phyloP scores from a whole-genome alignment of 2,329 filamentous ascomycete species.

The Cercospora sojina region DNA sequence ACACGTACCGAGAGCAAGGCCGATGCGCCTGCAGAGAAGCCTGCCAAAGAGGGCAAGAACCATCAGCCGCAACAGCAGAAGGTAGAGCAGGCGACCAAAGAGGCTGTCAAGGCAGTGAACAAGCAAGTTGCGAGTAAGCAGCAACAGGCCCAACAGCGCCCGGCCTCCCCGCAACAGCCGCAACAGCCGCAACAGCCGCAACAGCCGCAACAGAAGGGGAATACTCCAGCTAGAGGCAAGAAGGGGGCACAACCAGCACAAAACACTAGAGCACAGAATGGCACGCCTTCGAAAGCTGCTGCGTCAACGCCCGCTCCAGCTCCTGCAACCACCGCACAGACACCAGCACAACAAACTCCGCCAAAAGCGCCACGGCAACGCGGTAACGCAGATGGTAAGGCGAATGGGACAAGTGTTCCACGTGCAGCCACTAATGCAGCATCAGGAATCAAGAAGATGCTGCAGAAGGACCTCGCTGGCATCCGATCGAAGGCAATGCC shows the following conservation, averaged over 20 bases:
- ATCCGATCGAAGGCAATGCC: slow-evolving; percentile 45
- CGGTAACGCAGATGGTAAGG: slow-evolving; percentile 21
- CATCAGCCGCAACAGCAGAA: slow-evolving; percentile 36
- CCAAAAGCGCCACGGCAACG: slow-evolving; percentile 32
- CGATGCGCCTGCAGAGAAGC: slow-evolving; percentile 39
- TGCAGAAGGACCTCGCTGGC: slow-evolving; percentile 60
- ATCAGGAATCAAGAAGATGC: slow-evolving; percentile 50
- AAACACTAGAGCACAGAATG: slow-evolving; percentile 33
- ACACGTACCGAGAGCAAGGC: slow-evolving; percentile 38
- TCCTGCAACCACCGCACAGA: slow-evolving; percentile 41
- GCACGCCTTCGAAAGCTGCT: slow-evolving; percentile 39
- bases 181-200: slow-evolving; percentile 25
- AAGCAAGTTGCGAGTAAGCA: slow-evolving; percentile 41
- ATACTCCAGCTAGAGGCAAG: slow-evolving; percentile 33
- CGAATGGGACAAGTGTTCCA: neutral
- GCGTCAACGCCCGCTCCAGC: slow-evolving; percentile 44
- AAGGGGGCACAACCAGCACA: slow-evolving; percentile 24
- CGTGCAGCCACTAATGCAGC: slow-evolving; percentile 26
- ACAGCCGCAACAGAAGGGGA: slow-evolving; percentile 36
- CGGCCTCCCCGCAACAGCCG: slow-evolving; percentile 23
- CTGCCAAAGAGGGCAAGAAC: slow-evolving; percentile 36
- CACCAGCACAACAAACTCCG: slow-evolving; percentile 21
- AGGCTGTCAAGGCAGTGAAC: slow-evolving; percentile 59
- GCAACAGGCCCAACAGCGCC: slow-evolving; percentile 26
- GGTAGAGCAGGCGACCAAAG: slow-evolving; percentile 41